Evolutionary conservation across 169 alveolate species (phyloP), one percentile per base, ranked within the genome.

Genomic region (Fabrea salina): DNA sequence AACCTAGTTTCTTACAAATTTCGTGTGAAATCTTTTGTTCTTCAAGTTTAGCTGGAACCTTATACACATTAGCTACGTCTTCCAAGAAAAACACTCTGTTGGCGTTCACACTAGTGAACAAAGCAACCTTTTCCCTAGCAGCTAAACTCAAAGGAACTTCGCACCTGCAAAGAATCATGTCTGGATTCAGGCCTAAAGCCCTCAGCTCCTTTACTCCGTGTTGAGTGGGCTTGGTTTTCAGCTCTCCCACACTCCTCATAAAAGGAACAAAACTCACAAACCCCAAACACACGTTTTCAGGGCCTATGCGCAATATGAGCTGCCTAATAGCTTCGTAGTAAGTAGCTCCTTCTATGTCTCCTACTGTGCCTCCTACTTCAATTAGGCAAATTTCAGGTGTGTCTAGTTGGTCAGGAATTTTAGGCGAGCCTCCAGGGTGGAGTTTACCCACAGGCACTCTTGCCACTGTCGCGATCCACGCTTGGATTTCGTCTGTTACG

Each of bases 281-380:
- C 27, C 84, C 50, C 68, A 97, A 78, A 72, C 97, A 92, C n/a
- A 92, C 88, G 83, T 96, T 93, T 44, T 93, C 96, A 6, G 79
- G 8, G 16, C 97, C 98, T 25, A 91, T 76, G 50, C 88, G 80
- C 22, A 75, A 50, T 22, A 78, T 84, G 53, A 97, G 82, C 82
- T 96, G 98, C 79, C 97, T 96, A 32, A 96, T 81, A 0, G 99
- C 97, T 77, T 97, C 99, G 71, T 94, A 87, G 82, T 95, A 96
- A 2, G 95, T 95, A 4, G 97, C 96, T 44, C 97, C 92, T 85
- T 97, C 99, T 27, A 95, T 90, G 82, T 97, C 99, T 39, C 99
- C 99, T 4, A 97, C 99, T 4, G 99, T 96, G 13, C 99, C 99
- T 33, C 99, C 99, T n/a, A 97, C 96, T 85, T 97, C 99, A 33